Evolutionary conservation across 2,329 filamentous ascomycete genomes (phyloP), one percentile per base, ranked within the genome.

Genomic region (Blastomyces silverae): DNA sequence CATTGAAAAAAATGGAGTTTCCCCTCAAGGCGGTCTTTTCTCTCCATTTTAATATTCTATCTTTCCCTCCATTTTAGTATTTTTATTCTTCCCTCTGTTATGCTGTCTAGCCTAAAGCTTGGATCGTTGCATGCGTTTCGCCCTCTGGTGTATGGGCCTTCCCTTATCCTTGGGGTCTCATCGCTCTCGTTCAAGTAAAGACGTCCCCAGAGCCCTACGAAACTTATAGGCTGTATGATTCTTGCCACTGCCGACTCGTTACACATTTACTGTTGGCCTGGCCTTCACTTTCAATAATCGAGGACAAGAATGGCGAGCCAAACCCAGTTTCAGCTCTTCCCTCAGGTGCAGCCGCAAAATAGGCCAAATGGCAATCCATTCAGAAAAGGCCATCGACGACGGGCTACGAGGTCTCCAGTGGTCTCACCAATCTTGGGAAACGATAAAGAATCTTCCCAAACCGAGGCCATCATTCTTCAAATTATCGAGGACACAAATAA

Each of bases 241-340:
- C n/a, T 50, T 50, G 2, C 39, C 22, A 8, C 58, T n/a, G 28
- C 4, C n/a, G 44, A 64, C 65, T 52, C 31, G 50, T 48, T 20
- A n/a, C 25, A 28, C 31, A 48, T 22, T 53, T 34, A 7, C 44
- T 28, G 44, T 60, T 63, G 39, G 42, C 42, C 52, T 63, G 44
- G 62, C 64, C 42, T 61, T 25, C 61, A 52, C 59, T 62, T 59
- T 63, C 63, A 59, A 39, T 10, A 61, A 39, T 62, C 31, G 25
- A 65, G 15, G 31, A 31, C n/a, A 64, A 37, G 34, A 57, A 66
- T 66, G 65, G 52, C 65, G 44, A 34, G 37, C 50, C 59, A 66
- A 58, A 57, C 59, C 64, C 75, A 77, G 64, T 79, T 79, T 60
- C 77, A 78, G 64, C 71, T 79, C 59, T 79, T 79, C 55, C 77